Evolutionary conservation across 805 yeast genomes (phyloP).

Genomic region (Zygosaccharomyces pseudorouxii): DNA sequence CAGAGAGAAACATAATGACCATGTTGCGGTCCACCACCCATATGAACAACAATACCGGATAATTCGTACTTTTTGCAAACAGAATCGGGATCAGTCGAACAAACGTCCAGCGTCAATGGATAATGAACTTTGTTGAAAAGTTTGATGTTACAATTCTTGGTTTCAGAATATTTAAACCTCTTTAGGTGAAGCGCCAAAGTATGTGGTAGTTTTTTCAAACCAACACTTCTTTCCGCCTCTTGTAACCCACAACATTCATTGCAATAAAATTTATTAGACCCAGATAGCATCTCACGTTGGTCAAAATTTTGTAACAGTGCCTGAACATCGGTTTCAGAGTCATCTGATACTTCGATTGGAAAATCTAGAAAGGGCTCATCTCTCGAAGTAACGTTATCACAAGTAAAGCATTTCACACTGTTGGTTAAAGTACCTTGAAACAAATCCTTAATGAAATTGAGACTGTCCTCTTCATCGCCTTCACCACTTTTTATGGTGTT

Average conservation of each 20-base stretch:
- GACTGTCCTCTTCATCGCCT: conserved; percentile 16
- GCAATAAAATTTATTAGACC: conserved; percentile 88
- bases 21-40: conserved; percentile 97
- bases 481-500: conserved; percentile 18
- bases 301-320: conserved; percentile 45
- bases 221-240: conserved; percentile 89
- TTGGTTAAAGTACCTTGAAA: conserved; percentile 84
- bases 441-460: conserved; percentile 57
- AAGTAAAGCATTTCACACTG: conserved; percentile 83
- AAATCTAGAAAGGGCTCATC: conserved; percentile 86
- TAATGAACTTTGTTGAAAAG: conserved; percentile 80
- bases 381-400: conserved; percentile 75
- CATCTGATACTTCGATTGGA: conserved; percentile 74
- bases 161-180: conserved; percentile 87
- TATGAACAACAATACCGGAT: conserved; percentile 83
- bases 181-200: conserved; percentile 80
- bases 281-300: conserved; percentile 78
- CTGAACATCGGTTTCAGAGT: conserved; percentile 69
- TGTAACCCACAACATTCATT: conserved; percentile 86
- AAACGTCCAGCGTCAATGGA: conserved; percentile 65
- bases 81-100: conserved; percentile 44
- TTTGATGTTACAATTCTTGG: conserved; percentile 73
- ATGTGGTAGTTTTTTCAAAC: conserved; percentile 70
- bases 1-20: conserved; percentile 92
- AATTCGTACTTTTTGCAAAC: conserved; percentile 63